Evolutionary conservation across 2,329 filamentous ascomycete genomes (phyloP).

Genomic region (Cryoendolithus antarcticus): DNA sequence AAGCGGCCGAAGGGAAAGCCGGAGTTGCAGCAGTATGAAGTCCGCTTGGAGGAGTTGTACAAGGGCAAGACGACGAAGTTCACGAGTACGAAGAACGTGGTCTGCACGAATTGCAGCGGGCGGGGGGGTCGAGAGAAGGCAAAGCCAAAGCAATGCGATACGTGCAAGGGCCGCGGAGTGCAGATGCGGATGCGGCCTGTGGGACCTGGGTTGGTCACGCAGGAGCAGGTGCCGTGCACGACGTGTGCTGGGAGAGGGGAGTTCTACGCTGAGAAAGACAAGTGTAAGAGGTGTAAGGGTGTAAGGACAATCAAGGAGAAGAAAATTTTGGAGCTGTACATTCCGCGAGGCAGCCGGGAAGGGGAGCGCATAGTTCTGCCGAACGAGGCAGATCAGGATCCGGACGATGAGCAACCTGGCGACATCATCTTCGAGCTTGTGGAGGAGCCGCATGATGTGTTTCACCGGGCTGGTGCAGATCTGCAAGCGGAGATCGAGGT

Average conservation of each 20-base stretch:
- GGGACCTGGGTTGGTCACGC: slow-evolving; percentile 74
- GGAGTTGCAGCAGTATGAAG: slow-evolving; percentile 83
- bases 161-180: slow-evolving; percentile 67
- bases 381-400: slow-evolving; percentile 86
- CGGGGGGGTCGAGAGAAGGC: slow-evolving; percentile 84
- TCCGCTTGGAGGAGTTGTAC: slow-evolving; percentile 88
- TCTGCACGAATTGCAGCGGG: slow-evolving; percentile 80
- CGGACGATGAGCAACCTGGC: slow-evolving; percentile 77
- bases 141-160: slow-evolving; percentile 68
- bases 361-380: slow-evolving; percentile 83
- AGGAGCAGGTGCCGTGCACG: slow-evolving; percentile 66
- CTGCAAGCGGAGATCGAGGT: slow-evolving; percentile 71
- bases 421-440: slow-evolving; percentile 84
- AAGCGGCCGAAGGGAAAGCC: slow-evolving; percentile 52
- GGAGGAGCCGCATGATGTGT: slow-evolving; percentile 69
- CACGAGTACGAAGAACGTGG: slow-evolving; percentile 82
- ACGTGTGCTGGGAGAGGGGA: slow-evolving; percentile 76
- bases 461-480: slow-evolving; percentile 73
- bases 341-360: slow-evolving; percentile 65
- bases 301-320: slow-evolving; percentile 74
- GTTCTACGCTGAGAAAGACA: slow-evolving; percentile 89
- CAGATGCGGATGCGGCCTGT: slow-evolving; percentile 70
- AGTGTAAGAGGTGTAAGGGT: slow-evolving; percentile 98
- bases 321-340: slow-evolving; percentile 93
- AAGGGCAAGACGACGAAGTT: slow-evolving; percentile 98